Base-by-base conservation (phyloP, 2,329 filamentous ascomycete species). In the Ascochyta lentis region DNA sequence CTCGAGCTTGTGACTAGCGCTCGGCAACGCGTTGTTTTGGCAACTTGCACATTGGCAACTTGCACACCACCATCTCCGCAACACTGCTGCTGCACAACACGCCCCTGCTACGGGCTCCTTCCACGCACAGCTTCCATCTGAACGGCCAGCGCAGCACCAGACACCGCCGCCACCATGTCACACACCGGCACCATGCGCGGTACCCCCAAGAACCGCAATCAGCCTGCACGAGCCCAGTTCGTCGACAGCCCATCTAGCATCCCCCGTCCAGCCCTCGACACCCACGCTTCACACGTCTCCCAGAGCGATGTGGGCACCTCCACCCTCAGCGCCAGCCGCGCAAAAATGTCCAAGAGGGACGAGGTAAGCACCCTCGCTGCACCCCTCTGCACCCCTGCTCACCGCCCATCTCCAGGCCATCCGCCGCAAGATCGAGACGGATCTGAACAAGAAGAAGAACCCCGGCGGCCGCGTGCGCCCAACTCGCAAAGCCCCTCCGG, bases 301-400 rank as follows among this genome's bases (percentile, higher is more conserved):
- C 80, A 81, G 62, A 86, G 80, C 78, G 89, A 90, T 67, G 79
- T 75, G 58, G 84, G 78, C 33, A 68, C 76, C 61, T 90, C 91
- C 51, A 88, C 90, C 37, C 85, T 97, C 80, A 97, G 92, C 79
- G 91, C 92, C 68, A 98, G 94, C 78, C 88, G 95, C 73, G 91
- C 95, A 78, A 97, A 97, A 81, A 94, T 97, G 83, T 89, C 89
- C 67, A 98, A 98, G 81, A 89, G 93, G 78, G 95, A 99, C 88
- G 95, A 99, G 90, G 95, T 99, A 83, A 71, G 86, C 81, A 62
- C 34, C 39, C 9, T 24, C 31, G 10, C 19, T 19, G 24, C 2
- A 15, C 29, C 12, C 3, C 37, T 15, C 16, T n/a, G 15, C 12
- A 38, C 15, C 13, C 45, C 53, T 43, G 53, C 53, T 56, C 47